phyloP scores from a whole-genome alignment of 1,139 yeast genomes.

The Geotrichum klebahnii region DNA sequence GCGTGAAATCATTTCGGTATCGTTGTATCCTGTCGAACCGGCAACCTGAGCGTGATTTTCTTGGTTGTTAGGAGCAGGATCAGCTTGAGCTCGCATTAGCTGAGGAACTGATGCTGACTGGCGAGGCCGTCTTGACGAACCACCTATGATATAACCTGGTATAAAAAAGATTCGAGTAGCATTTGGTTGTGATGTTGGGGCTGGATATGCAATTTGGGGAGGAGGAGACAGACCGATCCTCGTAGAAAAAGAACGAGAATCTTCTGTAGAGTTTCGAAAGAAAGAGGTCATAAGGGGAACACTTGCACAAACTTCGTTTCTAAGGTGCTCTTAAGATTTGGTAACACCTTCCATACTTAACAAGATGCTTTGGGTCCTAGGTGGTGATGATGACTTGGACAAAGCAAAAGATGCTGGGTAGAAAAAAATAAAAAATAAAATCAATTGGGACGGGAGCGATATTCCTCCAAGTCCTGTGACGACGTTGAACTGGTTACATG shows the following conservation, averaged over 20 bases:
- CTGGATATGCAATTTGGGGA: slow-evolving; percentile 11
- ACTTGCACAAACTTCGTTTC: too few relatives aligned
- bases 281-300: slow-evolving; percentile 13
- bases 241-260: slow-evolving; percentile 1
- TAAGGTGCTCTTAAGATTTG: too few relatives aligned
- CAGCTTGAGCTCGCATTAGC: not conserved
- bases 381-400: too few relatives aligned
- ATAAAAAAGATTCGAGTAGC: slow-evolving; percentile 8
- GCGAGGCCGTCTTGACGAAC: slow-evolving; percentile 13
- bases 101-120: slow-evolving; percentile 18
- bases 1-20: not conserved
- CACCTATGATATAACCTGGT: slow-evolving; percentile 11
- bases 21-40: too few relatives aligned
- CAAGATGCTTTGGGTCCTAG: too few relatives aligned
- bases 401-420: too few relatives aligned
- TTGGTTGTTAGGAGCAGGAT: not conserved
- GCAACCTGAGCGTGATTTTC: not conserved
- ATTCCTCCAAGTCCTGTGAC: too few relatives aligned
- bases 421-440: too few relatives aligned
- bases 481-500: too few relatives aligned
- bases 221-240: not conserved
- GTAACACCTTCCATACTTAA: too few relatives aligned
- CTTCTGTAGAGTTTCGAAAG: not conserved
- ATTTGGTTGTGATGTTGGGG: slow-evolving; percentile 12
- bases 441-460: too few relatives aligned